Evolutionary conservation across 805 yeast species (phyloP).

Genomic region (Martiniozyma abietophila): DNA sequence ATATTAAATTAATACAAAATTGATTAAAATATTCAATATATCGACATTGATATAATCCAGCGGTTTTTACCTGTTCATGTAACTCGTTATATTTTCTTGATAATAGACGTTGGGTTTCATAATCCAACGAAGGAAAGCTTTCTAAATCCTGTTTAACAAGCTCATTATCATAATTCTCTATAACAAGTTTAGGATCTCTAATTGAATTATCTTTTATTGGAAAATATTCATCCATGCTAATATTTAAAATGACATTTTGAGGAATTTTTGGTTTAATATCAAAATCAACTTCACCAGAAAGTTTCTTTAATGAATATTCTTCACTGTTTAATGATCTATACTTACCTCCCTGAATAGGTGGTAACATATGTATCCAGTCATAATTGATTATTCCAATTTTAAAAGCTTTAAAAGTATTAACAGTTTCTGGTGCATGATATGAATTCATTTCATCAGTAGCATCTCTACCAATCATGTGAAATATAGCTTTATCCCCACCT

Average conservation of each 20-base stretch:
- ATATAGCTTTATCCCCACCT: constrained; percentile 80
- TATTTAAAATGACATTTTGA: constrained; percentile 34
- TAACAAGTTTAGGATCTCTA: constrained; percentile 45
- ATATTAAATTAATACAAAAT: constrained; percentile 43
- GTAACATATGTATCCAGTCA: constrained; percentile 66
- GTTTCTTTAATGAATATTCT: constrained; percentile 1
- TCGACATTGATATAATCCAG: constrained; percentile 63
- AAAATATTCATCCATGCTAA: constrained; percentile 28
- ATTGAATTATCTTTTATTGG: constrained; percentile 28
- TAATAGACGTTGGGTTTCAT: constrained; percentile 50
- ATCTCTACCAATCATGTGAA: constrained; percentile 80
- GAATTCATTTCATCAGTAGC: constrained; percentile 89
- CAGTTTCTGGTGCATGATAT: constrained; percentile 60
- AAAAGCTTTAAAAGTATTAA: constrained; percentile 42
- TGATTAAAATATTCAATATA: constrained; percentile 71
- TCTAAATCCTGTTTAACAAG: constrained; percentile 47
- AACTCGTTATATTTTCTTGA: constrained; percentile 50
- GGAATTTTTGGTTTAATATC: constrained; percentile 44
- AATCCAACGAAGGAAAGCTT: constrained; percentile 56
- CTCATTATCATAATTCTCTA: constrained; percentile 49
- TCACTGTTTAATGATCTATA: constrained; percentile 26
- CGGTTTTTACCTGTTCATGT: constrained; percentile 43
- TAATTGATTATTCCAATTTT: constrained; percentile 55
- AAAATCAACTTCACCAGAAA: constrained; percentile 35
- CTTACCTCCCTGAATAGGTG: constrained; percentile 82